Evolutionary conservation across 352 stramenopile genomes (phyloP).

Genomic region (Globisporangium irregulare): DNA sequence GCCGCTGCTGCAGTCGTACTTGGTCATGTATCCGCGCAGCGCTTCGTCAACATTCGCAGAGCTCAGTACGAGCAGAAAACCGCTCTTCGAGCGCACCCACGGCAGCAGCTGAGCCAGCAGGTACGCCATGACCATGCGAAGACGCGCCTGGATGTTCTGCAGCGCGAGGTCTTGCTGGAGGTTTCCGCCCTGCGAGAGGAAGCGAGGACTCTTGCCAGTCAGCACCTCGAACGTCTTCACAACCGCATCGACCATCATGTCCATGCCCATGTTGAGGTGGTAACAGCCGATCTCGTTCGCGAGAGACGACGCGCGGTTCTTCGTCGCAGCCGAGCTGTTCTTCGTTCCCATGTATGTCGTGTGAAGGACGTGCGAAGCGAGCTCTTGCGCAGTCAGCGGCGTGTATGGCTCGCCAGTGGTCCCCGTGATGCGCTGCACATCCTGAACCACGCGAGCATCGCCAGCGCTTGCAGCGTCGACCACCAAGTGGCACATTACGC

Average conservation of each 20-base stretch:
- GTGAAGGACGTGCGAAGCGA: slow-evolving; percentile 93
- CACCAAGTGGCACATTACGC: slow-evolving; percentile 96
- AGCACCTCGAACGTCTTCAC: slow-evolving; percentile 75
- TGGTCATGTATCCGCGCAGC: slow-evolving; percentile 98
- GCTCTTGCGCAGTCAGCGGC: slow-evolving; percentile 76
- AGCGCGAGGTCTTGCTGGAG: slow-evolving; percentile 95
- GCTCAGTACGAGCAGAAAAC: slow-evolving; percentile 97
- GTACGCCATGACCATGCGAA: slow-evolving; percentile 98
- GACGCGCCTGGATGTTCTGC: slow-evolving; percentile 97
- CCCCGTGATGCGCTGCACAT: slow-evolving; percentile 84
- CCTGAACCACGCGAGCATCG: slow-evolving; percentile 70
- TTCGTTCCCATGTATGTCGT: slow-evolving; percentile 98
- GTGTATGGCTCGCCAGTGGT: slow-evolving; percentile 53
- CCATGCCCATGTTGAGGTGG: slow-evolving; percentile 95
- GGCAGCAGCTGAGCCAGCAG: slow-evolving; percentile 96
- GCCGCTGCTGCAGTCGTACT: slow-evolving; percentile 98
- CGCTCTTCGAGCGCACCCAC: slow-evolving; percentile 91
- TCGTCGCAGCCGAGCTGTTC: slow-evolving; percentile 93
- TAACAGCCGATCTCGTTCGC: slow-evolving; percentile 94
- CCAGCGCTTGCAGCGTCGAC: slow-evolving; percentile 75
- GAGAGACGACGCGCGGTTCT: slow-evolving; percentile 85
- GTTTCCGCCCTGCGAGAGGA: slow-evolving; percentile 88
- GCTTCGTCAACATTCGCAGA: slow-evolving; percentile 98
- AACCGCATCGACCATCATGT: slow-evolving; percentile 91
- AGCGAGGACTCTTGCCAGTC: slow-evolving; percentile 89